Percentiles rank a stretch among this genome's conserved stretches.
Conservation (phyloP, 1,284 basidiomycete species). For the Inonotus hispidus region DNA sequence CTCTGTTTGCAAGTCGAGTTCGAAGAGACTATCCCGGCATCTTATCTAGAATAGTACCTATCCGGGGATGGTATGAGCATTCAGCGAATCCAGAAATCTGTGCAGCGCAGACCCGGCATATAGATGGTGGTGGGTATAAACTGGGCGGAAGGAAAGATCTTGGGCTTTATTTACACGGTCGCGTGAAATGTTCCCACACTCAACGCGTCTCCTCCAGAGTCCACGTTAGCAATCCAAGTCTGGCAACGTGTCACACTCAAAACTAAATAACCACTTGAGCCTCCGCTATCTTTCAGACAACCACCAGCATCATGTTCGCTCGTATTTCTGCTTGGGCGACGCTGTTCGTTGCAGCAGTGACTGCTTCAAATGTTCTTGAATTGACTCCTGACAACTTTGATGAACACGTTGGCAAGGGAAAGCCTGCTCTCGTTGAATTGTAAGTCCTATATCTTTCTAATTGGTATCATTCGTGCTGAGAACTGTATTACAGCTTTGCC, state of each 20-base stretch:
- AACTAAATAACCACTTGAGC: neutral
- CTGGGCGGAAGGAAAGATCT: neutral
- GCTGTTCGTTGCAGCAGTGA: constrained; percentile 47
- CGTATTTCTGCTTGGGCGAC: constrained; percentile 52
- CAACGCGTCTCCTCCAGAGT: neutral
- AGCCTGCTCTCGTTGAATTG: constrained; percentile 86
- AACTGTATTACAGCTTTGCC: constrained; percentile 52
- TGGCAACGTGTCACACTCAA: neutral
- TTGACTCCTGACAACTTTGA: constrained; percentile 77
- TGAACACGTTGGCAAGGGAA: constrained; percentile 65
- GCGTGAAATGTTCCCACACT: constrained; percentile 4
- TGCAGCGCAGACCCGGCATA: neutral
- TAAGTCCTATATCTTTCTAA: constrained; percentile 35
- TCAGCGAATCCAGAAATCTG: no score
- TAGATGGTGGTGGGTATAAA: neutral
- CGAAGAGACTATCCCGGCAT: no score
- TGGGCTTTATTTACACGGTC: neutral
- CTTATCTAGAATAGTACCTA: no score
- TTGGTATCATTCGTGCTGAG: neutral
- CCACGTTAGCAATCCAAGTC: neutral
- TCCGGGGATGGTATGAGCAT: no score
- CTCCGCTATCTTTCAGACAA: constrained; percentile 14
- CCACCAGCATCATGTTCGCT: constrained; percentile 55
- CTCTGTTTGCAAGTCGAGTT: no score
- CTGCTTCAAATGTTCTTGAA: constrained; percentile 80